These are phyloP conservation scores for Saprolegnia diclina DNA, from an alignment of 352 stramenopile genomes.

Conservation along the genomic window DNA sequence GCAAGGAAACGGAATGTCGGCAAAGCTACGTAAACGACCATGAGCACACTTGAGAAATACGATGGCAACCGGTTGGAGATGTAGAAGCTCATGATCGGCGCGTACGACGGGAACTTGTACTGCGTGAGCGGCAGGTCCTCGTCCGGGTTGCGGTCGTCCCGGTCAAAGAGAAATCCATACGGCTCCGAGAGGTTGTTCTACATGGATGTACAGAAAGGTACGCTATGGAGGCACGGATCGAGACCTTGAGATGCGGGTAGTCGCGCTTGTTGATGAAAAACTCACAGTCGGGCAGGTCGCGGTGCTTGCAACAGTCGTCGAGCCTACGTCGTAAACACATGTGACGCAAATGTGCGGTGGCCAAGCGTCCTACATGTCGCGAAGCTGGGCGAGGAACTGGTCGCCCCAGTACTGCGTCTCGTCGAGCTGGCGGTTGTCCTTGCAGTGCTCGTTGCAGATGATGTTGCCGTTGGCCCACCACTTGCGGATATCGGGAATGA, in stretches of 20 bases:
- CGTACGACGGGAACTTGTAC: slow-evolving; percentile 90
- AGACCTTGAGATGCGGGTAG: slow-evolving; percentile 97
- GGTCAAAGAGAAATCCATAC: slow-evolving; percentile 98
- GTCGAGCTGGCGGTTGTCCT: slow-evolving; percentile 79
- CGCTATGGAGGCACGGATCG: background rate
- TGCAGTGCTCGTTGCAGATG: slow-evolving; percentile 95
- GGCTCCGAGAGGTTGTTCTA: slow-evolving; percentile 93
- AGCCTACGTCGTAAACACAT: slow-evolving; percentile 48
- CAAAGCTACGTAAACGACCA: slow-evolving; percentile 57
- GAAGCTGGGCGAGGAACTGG: slow-evolving; percentile 93
- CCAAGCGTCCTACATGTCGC: slow-evolving; percentile 87
- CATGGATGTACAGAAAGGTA: background rate
- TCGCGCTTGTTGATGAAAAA: slow-evolving; percentile 99
- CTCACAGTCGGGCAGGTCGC: slow-evolving; percentile 96
- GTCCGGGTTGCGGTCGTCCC: slow-evolving; percentile 91
- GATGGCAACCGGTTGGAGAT: slow-evolving; percentile 65
- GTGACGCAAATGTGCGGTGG: background rate
- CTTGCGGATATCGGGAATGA: slow-evolving; percentile 76
- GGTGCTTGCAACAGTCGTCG: slow-evolving; percentile 91
- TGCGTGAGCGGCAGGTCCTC: slow-evolving; percentile 90
- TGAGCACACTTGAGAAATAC: too few species aligned
- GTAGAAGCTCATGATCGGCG: slow-evolving; percentile 98
- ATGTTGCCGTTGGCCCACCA: slow-evolving; percentile 99
- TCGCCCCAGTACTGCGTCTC: slow-evolving; percentile 97
- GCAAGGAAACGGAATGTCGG: slow-evolving; percentile 97